Base-by-base conservation (phyloP, 352 stramenopile genomes). In the Pythium coloratum region DNA sequence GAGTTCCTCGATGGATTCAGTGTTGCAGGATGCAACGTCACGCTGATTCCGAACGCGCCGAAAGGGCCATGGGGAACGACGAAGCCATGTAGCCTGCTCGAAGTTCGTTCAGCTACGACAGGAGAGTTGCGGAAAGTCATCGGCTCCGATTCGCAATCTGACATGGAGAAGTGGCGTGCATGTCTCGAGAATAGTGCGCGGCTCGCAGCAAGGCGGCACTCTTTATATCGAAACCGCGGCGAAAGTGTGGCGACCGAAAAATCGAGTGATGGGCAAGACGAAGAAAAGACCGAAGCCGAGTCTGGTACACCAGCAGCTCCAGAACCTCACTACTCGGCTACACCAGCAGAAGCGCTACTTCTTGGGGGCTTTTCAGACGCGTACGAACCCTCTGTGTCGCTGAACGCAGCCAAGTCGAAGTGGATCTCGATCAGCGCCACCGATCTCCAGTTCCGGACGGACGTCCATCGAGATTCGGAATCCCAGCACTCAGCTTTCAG, bases 401-500 rank as follows among this genome's bases (percentile, higher is more conserved):
- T 89, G 10, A 72, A 87, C 26, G 74, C 80, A 36, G 67, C 86
- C 13, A 84, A 86, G 42, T 77, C 76, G 20, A 78, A 67, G 0
- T 94, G 86, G 86, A 91, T 91, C 28, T 90, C 84, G n/a, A 80
- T 92, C 10, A 90, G 81, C 32, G 69, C 88, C 7, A 85, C 70
- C 6, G 77, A 87, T 34, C 71, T 91, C 1, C 69, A 77, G 10
- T 89, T 94, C 26, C 57, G 71, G 32, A 78, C 81, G 2, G 84
- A 92, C 58, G 80, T 93, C 3, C 82, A 92, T 70, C 69, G 77
- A n/a, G 82, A 88, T 18, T 84, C 77, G 7, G 83, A 89, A 38
- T 74, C 80, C 0, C 76, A 92, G 55, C 67, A 82, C 18, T 88
- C 77, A 0, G 81, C 79, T 16, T 91, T 92, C 34, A 68, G 66